phyloP scores from a whole-genome alignment of 495 filamentous ascomycete species.

The Parmelia sp. region DNA sequence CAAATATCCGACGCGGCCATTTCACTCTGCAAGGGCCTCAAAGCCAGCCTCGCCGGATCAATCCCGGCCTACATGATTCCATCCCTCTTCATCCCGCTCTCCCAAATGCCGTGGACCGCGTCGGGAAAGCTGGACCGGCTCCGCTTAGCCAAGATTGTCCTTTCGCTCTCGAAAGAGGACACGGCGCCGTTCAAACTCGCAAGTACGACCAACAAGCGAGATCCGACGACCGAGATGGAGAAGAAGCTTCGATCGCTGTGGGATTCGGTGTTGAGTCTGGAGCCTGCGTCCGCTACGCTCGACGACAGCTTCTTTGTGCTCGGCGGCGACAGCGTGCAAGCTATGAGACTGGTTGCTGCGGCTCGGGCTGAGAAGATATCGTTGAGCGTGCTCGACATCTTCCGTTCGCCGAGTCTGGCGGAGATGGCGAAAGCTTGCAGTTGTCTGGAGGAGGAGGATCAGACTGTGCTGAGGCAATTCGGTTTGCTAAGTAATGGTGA shows the following conservation, averaged over 20 bases:
- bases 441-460: conserved; percentile 4
- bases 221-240: conserved; percentile 25
- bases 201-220: conserved; percentile 11
- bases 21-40: conserved; percentile 17
- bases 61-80: conserved; percentile 32
- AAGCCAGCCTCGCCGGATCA: conserved; percentile 18
- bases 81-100: conserved; percentile 23
- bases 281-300: conserved; percentile 26
- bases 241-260: conserved; percentile 31
- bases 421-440: conserved; percentile 30
- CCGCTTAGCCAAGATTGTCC: conserved; percentile 12
- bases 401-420: conserved; percentile 31
- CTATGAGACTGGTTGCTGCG: conserved; percentile 46
- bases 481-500: conserved; percentile 36
- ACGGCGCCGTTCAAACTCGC: conserved; percentile 18
- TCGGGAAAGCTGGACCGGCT: conserved; percentile 27
- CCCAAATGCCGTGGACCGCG: conserved; percentile 26
- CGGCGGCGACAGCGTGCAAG: conserved; percentile 49
- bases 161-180: conserved; percentile 14
- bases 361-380: conserved; percentile 26
- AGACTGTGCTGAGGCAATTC: conserved; percentile 37
- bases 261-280: conserved; percentile 27
- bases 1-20: conserved; percentile 14
- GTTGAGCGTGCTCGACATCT: conserved; percentile 36
- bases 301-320: conserved; percentile 48